Evolutionary conservation across 2,329 filamentous ascomycete species (phyloP), one percentile per base, ranked within the genome.

Genomic region (Erysiphe pulchra): DNA sequence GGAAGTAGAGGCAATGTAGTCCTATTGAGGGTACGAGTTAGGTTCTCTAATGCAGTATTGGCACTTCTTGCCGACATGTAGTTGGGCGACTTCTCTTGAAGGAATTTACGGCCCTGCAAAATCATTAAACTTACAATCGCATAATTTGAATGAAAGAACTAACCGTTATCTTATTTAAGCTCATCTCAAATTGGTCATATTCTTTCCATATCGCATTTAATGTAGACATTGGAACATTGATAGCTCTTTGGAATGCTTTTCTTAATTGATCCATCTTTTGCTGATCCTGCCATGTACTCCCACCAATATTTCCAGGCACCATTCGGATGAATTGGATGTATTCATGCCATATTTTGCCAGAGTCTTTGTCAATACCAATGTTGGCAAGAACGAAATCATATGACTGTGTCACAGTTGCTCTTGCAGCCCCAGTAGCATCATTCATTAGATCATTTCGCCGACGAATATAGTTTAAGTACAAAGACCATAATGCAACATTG

Each of bases 51-150:
- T 34, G 85, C 81, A 38, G 82, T 87, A 57, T 84, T 84, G 38
- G 85, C 85, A 52, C 80, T 86, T 59, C 92, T 79, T 45, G 92
- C 90, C 14, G 86, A 92, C 85, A 98, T 93, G 60, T 95, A 98
- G 2, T 80, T 74, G 1, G 87, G 80, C 0, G 87, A 94, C 49
- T 80, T 78, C 56, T 98, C 90, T 58, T 93, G 85, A 4, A 98
- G 70, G 53, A 92, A 86, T 62, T 95, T 95, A 20, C 87, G 82
- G 38, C 84, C 90, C 80, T 87, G 45, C n/a, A 32, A 49, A 46
- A 49, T 40, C 16, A 55, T 46, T 16, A 38, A 16, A 16, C 7
- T 16, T 1, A 14, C 4, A 18, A 11, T 8, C 9, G 16, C 4
- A 18, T 5, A 38, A 20, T 48, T 24, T 13, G 4, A 32, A 17